Evolutionary conservation across 2,329 filamentous ascomycete genomes (phyloP), one percentile per base, ranked within the genome.

Genomic region (Lomentospora prolificans): DNA sequence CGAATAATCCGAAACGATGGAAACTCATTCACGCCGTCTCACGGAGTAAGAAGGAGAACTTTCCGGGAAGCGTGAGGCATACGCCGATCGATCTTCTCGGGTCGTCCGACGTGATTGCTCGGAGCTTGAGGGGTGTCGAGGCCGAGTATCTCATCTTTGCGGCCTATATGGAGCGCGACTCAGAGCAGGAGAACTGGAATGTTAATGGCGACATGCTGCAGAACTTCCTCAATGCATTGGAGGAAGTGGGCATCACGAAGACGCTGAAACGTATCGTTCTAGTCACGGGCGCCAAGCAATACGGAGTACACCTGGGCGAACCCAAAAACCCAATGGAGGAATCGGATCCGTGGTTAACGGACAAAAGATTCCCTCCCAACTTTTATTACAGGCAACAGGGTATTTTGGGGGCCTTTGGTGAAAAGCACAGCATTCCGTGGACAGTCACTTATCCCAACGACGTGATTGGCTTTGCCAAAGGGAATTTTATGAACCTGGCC

Each of bases 311-410:
- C 58, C 68, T 78, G 2, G 75, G 76, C 7, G 66, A 65, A 8
- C 63, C 67, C 12, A 78, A 77, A 58, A 70, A 71, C 58, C 76
- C 75, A 1, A 71, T 79, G 67, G 60, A 68, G 9, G 75, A 80
- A 61, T 64, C 68, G 12, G 74, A 77, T 55, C 70, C 70, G 1
- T 73, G 71, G 69, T 64, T 77, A 3, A 68, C 69, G 7, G 64
- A 67, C 10, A 60, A 64, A 30, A 70, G 70, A 3, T 64, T 62
- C 51, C 66, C 64, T 7, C 69, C 70, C 2, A 80, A 76, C 63
- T 80, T 79, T 62, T 80, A 80, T 62, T 78, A 78, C 61, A 62
- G 66, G 33, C 76, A 79, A 61, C 72, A 80, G 60, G 65, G 69
- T 24, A 71, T 76, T 55, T 64, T 79, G 2, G 59, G 61, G 17